Evolutionary conservation across 768 basidiomycete genomes (phyloP), one percentile per base, ranked within the genome.

Genomic region (Suillus brevipes): DNA sequence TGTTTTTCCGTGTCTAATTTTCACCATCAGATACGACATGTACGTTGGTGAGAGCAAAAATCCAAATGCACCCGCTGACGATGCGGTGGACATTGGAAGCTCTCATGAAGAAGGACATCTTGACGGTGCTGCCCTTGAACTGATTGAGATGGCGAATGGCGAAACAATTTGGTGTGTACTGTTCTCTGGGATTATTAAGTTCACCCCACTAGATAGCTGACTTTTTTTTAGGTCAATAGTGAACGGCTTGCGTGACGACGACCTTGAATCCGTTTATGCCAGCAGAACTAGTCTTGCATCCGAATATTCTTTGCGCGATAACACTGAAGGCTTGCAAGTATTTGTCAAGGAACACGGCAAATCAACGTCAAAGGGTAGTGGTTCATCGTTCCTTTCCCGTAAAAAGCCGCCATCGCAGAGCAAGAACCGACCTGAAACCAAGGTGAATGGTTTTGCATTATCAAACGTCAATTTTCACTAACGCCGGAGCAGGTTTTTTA

Each of bases 61-160:
- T 64, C 53, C 77, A 52, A 80, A 71, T 62, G 55, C 77, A 43
- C 69, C 70, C 43, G 67, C 71, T 74, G 81, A 78, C 6, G 82
- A 81, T 62, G 71, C 75, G 60, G 71, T 63, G 55, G 76, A 69
- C 59, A 71, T 64, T 58, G 68, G 72, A 60, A 67, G 58, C 43
- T 72, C 64, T 40, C 70, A 31, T 25, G 70, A 70, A 5, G 71
- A 71, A 25, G 69, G 71, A 16, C 57, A 75, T 73, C 66, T 76
- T 70, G 69, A 84, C 59, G 86, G 85, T 14, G 85, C 88, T 57
- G 92, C 89, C 5, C 78, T 94, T 37, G 91, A 95, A 76, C 83
- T 94, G 52, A 82, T 94, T 62, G 90, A 94, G 72, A 78, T 93
- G 71, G 90, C 91, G n/a, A 93, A 93, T 72, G 93, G 93, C 28